A percentile compares a stretch with the other conserved stretches of the same genome.
phyloP scores from a whole-genome alignment of 257 asterid species.

The Parsonsia alboflavescens region DNA sequence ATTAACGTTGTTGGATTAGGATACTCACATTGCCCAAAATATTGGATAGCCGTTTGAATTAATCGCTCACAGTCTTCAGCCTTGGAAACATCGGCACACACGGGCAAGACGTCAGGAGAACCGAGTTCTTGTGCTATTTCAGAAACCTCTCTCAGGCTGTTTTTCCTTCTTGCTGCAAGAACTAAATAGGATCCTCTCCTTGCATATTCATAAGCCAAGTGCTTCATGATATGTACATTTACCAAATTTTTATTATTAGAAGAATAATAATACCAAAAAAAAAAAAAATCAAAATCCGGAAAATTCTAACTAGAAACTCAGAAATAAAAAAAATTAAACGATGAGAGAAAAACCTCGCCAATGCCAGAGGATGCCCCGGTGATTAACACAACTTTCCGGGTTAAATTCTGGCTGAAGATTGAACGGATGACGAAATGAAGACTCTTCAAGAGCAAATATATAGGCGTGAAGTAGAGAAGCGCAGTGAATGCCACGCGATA shows the following conservation, averaged over 20 bases:
- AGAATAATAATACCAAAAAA: too few species aligned
- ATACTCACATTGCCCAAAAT: conserved; percentile 51
- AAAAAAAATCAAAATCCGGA: too few species aligned
- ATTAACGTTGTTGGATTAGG: too few species aligned
- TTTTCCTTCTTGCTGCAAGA: conserved; percentile 57
- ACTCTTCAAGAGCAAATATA: not conserved
- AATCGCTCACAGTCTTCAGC: conserved; percentile 48
- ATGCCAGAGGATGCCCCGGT: conserved; percentile 81
- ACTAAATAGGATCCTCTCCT: conserved; percentile 62
- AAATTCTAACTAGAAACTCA: too few species aligned
- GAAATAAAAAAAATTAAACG: not conserved
- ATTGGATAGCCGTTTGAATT: conserved; percentile 39
- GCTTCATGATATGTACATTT: conserved; percentile 21
- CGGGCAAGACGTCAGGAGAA: conserved; percentile 47
- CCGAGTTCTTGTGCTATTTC: conserved; percentile 49
- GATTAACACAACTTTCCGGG: conserved; percentile 50
- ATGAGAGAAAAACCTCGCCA: conserved; percentile 47
- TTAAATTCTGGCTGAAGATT: not conserved
- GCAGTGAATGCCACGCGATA: not conserved
- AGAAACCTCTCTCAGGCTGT: conserved; percentile 47
- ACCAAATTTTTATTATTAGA: not conserved
- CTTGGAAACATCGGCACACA: conserved; percentile 49
- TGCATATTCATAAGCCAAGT: conserved; percentile 72
- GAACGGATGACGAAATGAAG: not conserved
- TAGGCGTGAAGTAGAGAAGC: not conserved